These are phyloP conservation scores for Naegleria gruberi DNA, from an alignment of 208 protist species.

Conservation along the genomic window DNA sequence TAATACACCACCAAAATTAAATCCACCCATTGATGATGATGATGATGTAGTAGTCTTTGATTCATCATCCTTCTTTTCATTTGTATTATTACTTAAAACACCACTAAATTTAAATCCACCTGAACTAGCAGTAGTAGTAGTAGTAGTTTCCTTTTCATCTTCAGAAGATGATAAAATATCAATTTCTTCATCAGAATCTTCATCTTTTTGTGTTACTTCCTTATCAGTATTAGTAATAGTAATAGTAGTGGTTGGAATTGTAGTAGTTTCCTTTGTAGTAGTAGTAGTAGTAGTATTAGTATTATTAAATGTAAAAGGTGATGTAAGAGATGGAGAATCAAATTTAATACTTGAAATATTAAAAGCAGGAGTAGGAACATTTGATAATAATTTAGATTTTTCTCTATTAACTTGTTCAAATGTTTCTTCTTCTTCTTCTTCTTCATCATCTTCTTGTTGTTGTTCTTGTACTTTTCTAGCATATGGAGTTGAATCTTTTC, in stretches of 20 bases:
- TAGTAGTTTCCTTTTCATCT: not conserved
- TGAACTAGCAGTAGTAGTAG: no score
- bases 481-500: not conserved
- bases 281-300: not conserved
- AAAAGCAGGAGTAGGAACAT: no score
- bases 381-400: not conserved
- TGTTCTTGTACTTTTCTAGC: not conserved
- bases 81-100: not conserved
- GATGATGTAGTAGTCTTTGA: no score
- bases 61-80: not conserved
- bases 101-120: not conserved
- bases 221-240: not conserved
- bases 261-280: not conserved
- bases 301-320: not conserved
- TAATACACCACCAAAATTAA: not conserved
- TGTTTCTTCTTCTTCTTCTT: constrained; percentile 2
- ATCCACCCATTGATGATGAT: not conserved
- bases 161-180: not conserved
- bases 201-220: no score
- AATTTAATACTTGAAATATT: not conserved
- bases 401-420: not conserved
- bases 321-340: not conserved
- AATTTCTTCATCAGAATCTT: not conserved
- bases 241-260: not conserved
- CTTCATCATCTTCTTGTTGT: not conserved